These are phyloP conservation scores for Taphrina deformans DNA, from an alignment of 1,139 yeast genomes.

Conservation along the genomic window DNA sequence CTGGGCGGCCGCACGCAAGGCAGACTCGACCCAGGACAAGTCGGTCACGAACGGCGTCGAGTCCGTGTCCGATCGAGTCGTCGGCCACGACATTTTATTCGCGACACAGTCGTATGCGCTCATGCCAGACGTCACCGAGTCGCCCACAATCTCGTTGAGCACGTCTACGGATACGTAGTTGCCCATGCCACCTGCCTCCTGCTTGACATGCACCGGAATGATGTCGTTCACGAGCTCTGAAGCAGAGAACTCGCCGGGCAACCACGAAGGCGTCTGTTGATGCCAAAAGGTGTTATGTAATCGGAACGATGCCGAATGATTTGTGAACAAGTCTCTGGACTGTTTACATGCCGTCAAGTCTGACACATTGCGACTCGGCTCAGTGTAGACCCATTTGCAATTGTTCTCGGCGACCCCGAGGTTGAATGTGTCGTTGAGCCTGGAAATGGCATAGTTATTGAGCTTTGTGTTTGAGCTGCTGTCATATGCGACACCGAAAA, in stretches of 20 bases:
- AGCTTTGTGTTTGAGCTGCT: background rate
- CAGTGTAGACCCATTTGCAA: background rate
- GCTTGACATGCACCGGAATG: background rate
- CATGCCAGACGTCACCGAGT: background rate
- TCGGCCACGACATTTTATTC: background rate
- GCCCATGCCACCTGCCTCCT: background rate
- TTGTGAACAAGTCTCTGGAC: background rate
- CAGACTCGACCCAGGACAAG: background rate
- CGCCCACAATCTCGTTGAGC: background rate
- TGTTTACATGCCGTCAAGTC: background rate
- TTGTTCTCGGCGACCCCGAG: constrained; percentile 1
- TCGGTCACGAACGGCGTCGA: background rate
- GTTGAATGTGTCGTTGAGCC: background rate
- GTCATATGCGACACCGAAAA: background rate
- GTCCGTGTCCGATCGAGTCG: background rate
- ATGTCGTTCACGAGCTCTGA: background rate
- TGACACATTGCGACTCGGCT: background rate
- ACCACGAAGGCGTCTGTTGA: background rate
- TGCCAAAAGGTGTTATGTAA: background rate
- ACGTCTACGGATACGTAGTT: background rate
- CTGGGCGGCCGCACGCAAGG: background rate
- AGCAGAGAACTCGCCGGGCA: background rate
- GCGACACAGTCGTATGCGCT: background rate
- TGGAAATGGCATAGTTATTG: background rate
- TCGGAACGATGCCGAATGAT: background rate